phyloP scores from a whole-genome alignment of 768 basidiomycete species.

The Psilocybe tampanensis region DNA sequence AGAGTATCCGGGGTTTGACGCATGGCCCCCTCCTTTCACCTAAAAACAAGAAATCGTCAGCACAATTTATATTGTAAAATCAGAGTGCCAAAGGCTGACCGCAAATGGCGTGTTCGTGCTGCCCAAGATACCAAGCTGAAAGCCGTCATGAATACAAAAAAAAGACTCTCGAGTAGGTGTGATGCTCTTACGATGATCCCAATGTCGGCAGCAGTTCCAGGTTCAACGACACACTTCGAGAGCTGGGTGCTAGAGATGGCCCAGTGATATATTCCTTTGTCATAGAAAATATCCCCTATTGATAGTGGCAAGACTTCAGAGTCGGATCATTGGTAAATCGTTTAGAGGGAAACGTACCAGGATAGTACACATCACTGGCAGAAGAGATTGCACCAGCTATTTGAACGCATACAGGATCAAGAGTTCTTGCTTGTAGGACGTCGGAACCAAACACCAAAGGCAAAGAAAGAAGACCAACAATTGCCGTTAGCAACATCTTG shows the following conservation, averaged over 20 bases:
- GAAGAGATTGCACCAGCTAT: slow-evolving; percentile 42
- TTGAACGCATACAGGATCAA: slow-evolving; percentile 34
- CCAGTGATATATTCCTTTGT: slow-evolving; percentile 52
- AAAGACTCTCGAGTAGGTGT: not conserved
- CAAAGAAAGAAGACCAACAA: not conserved
- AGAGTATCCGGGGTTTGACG: slow-evolving; percentile 56
- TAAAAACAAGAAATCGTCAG: slow-evolving; percentile 18
- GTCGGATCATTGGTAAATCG: not conserved
- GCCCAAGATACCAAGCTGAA: slow-evolving; percentile 50
- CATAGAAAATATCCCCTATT: slow-evolving; percentile 33
- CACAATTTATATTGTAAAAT: not conserved
- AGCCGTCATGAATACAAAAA: not conserved
- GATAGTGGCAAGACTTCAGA: not conserved
- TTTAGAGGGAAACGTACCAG: slow-evolving; percentile 29
- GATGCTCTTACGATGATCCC: slow-evolving; percentile 42
- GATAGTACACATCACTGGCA: slow-evolving; percentile 47
- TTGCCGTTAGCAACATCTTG: not conserved
- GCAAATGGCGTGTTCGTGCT: slow-evolving; percentile 53
- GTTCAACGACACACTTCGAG: slow-evolving; percentile 59
- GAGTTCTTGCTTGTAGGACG: not conserved
- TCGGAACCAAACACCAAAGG: not conserved
- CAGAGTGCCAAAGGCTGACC: slow-evolving; percentile 30
- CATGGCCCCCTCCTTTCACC: slow-evolving; percentile 69
- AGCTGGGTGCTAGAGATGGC: slow-evolving; percentile 47
- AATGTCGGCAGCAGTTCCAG: slow-evolving; percentile 54